A percentile compares a stretch with the other conserved stretches of the same genome.
Conservation (phyloP, 495 filamentous ascomycete species). For the Daldinia loculata region DNA sequence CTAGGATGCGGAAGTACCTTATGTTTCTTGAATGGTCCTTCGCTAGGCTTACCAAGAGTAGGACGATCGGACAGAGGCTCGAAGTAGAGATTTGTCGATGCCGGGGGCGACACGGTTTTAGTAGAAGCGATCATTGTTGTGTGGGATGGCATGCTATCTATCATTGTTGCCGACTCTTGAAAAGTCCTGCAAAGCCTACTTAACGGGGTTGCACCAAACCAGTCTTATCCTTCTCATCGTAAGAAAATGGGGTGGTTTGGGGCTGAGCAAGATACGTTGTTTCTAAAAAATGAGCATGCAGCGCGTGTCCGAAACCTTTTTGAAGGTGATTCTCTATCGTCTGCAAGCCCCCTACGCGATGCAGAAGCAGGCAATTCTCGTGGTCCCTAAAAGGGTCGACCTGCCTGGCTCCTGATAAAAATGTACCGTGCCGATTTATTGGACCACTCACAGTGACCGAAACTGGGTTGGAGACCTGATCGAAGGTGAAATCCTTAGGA, state of each 20-base stretch:
- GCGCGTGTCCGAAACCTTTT: conserved; percentile 16
- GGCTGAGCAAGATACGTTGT: conserved; percentile 14
- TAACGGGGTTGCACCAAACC: conserved; percentile 30
- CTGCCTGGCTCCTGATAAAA: conserved; percentile 14
- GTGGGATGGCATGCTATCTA: conserved; percentile 25
- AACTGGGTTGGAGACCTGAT: conserved; percentile 38
- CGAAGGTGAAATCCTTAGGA: conserved; percentile 37
- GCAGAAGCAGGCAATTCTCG: conserved; percentile 36
- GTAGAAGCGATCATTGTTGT: conserved; percentile 42
- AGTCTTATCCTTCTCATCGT: conserved; percentile 34
- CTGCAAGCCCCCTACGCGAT: conserved; percentile 36
- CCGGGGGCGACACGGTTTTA: conserved; percentile 37
- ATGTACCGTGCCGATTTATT: conserved; percentile 29
- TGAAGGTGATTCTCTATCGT: conserved; percentile 15
- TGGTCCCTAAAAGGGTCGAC: conserved; percentile 22
- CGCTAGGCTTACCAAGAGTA: conserved; percentile 40
- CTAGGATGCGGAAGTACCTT: conserved; percentile 62
- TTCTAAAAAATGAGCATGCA: conserved; percentile 17
- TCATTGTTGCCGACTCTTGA: conserved; percentile 22
- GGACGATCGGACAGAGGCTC: conserved; percentile 37
- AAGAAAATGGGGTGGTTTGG: conserved; percentile 8
- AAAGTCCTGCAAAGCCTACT: conserved; percentile 22
- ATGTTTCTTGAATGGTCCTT: conserved; percentile 62
- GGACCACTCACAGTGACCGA: conserved; percentile 39
- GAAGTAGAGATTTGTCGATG: conserved; percentile 45